Conservation (phyloP, 139 green algal genomes). For the Chlorella sp. region DNA sequence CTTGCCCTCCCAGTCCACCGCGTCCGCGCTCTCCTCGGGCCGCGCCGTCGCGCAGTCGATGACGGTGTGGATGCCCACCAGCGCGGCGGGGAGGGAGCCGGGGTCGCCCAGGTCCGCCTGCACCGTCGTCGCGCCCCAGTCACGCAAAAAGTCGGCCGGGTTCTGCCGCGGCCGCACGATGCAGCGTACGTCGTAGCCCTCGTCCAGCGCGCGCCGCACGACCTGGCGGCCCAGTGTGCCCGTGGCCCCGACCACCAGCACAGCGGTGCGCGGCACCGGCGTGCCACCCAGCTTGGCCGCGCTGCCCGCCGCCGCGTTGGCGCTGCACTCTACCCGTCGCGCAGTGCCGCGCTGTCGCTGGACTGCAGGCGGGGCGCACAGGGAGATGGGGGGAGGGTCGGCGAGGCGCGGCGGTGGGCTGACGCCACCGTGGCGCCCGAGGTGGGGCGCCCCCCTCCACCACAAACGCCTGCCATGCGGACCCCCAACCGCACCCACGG, state of each 20-base stretch:
- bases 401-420: neutral
- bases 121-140: conserved; percentile 97
- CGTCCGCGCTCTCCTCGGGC: conserved; percentile 91
- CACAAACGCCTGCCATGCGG: too few species aligned
- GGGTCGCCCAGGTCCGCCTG: conserved; percentile 94
- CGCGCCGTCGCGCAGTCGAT: conserved; percentile 97
- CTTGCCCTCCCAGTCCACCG: conserved; percentile 98
- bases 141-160: conserved; percentile 97
- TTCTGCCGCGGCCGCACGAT: conserved; percentile 89
- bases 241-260: conserved; percentile 96
- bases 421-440: too few species aligned
- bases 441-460: too few species aligned
- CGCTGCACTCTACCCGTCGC: neutral
- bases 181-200: conserved; percentile 98
- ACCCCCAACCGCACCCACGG: neutral
- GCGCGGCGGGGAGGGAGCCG: conserved; percentile 88
- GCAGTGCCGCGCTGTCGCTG: neutral
- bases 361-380: too few species aligned
- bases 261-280: conserved; percentile 79
- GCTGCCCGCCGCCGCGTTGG: neutral
- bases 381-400: neutral
- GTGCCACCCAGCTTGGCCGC: conserved; percentile 51
- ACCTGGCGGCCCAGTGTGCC: conserved; percentile 97
- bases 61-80: conserved; percentile 95
- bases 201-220: conserved; percentile 93